Conservation (phyloP, 129 eudicot genomes). For the Lactuca sativa region DNA sequence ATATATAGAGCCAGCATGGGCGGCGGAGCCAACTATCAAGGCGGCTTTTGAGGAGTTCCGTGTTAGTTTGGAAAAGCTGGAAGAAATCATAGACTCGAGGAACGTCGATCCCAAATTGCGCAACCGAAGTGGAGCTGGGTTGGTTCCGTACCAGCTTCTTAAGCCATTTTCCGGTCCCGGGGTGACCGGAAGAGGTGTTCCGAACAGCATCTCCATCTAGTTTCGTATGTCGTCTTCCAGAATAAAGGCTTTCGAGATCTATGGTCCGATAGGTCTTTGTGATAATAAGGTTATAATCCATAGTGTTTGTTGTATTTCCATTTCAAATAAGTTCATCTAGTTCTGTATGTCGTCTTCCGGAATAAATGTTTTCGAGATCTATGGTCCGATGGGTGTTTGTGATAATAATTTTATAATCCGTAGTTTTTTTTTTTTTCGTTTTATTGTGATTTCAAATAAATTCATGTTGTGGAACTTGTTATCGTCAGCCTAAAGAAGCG, state of each 20-base stretch:
- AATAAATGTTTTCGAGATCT: not conserved
- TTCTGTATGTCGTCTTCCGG: not conserved
- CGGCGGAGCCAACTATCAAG: conserved; percentile 32
- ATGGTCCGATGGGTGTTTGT: not conserved
- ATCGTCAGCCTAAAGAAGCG: not conserved
- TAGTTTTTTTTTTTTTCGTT: not conserved
- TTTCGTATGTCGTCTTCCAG: not conserved
- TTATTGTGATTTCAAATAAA: conserved; percentile 10
- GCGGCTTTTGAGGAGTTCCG: conserved; percentile 29
- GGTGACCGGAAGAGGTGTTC: conserved; percentile 45
- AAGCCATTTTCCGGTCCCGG: conserved; percentile 42
- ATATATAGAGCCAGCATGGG: conserved; percentile 32
- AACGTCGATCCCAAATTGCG: conserved; percentile 7
- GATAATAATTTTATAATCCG: conserved; percentile 18
- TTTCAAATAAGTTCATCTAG: conserved; percentile 8
- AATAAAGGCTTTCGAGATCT: not conserved
- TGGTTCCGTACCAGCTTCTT: conserved; percentile 42
- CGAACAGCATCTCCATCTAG: conserved; percentile 50
- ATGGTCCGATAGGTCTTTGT: not conserved
- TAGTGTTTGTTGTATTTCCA: not conserved
- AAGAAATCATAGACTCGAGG: conserved; percentile 30
- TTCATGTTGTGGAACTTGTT: not conserved
- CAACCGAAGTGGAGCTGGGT: conserved; percentile 40
- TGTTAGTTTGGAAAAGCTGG: conserved; percentile 20
- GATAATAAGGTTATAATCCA: conserved; percentile 20